Evolutionary conservation across 169 alveolate species (phyloP).

Genomic region (Ichthyophthirius multifiliis): DNA sequence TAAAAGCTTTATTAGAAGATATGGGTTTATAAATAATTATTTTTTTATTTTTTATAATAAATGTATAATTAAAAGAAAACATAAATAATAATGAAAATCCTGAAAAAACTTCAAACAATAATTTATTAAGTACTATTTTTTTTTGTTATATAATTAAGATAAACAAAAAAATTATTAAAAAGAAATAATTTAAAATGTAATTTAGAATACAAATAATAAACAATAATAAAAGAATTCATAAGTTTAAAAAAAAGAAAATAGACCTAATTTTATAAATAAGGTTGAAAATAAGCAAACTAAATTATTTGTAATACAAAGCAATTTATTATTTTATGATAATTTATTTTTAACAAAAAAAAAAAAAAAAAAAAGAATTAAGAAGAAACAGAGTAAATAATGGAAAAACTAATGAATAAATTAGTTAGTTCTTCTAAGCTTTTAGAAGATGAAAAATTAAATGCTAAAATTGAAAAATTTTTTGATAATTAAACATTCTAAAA

Average conservation of each 20-base stretch:
- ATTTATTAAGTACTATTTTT: background rate
- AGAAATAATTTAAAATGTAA: background rate
- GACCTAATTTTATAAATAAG: background rate
- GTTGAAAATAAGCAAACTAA: background rate
- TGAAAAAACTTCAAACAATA: background rate
- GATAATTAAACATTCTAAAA: conserved; percentile 68
- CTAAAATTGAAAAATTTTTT: conserved; percentile 70
- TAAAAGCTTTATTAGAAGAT: background rate
- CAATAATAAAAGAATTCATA: background rate
- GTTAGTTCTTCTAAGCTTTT: conserved; percentile 68
- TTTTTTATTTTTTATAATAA: background rate
- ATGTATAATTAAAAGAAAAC: background rate
- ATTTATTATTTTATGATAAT: background rate
- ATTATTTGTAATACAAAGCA: background rate
- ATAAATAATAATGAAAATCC: background rate
- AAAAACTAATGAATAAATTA: conserved; percentile 74
- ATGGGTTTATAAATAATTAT: background rate
- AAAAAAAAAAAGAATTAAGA: conserved; percentile 22
- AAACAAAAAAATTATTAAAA: background rate
- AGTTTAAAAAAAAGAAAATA: background rate
- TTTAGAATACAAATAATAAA: background rate
- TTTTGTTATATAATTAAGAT: background rate
- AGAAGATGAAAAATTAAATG: conserved; percentile 69
- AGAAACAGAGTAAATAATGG: conserved; percentile 76
- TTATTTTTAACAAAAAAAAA: background rate